A percentile compares a stretch with the other conserved stretches of the same genome.
Evolutionary conservation across 1,284 basidiomycete species (phyloP).

Genomic region (Pseudozyma thailandica): DNA sequence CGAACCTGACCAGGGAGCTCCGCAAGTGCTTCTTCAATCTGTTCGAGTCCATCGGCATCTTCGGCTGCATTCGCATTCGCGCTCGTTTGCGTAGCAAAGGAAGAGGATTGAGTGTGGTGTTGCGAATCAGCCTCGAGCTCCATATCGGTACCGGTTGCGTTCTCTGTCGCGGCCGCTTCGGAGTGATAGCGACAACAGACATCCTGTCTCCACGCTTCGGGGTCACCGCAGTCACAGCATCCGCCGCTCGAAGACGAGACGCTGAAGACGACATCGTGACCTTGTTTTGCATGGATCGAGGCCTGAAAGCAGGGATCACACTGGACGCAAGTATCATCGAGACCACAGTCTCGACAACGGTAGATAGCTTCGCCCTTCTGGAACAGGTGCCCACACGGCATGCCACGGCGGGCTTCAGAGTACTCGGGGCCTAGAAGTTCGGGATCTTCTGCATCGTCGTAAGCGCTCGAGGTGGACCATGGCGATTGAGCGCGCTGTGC

Average conservation of each 20-base stretch:
- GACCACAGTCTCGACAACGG: conserved; percentile 66
- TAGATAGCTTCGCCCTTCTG: conserved; percentile 68
- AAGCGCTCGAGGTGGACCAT: conserved; percentile 33
- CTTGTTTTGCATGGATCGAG: conserved; percentile 57
- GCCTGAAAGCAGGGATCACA: conserved; percentile 65
- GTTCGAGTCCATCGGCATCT: conserved; percentile 28
- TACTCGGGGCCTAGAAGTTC: conserved; percentile 60
- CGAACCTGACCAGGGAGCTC: conserved; percentile 72
- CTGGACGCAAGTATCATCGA: conserved; percentile 67
- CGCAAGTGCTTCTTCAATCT: conserved; percentile 31
- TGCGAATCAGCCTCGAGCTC: conserved; percentile 36
- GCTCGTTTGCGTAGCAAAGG: background rate
- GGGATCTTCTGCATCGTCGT: conserved; percentile 35
- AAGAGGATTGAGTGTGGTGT: background rate
- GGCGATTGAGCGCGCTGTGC: conserved; percentile 38
- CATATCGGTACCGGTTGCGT: conserved; percentile 19
- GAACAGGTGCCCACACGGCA: conserved; percentile 68
- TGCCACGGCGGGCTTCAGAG: conserved; percentile 59
- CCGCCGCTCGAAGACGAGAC: conserved; percentile 61
- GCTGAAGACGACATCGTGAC: conserved; percentile 65
- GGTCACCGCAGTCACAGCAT: conserved; percentile 67
- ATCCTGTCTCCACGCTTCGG: conserved; percentile 64
- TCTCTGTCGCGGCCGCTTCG: conserved; percentile 8
- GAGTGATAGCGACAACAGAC: conserved; percentile 63
- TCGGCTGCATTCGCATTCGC: background rate